These are phyloP conservation scores for Penicillium aurantiogriseum DNA, from an alignment of 2,329 filamentous ascomycete species.

Conservation along the genomic window DNA sequence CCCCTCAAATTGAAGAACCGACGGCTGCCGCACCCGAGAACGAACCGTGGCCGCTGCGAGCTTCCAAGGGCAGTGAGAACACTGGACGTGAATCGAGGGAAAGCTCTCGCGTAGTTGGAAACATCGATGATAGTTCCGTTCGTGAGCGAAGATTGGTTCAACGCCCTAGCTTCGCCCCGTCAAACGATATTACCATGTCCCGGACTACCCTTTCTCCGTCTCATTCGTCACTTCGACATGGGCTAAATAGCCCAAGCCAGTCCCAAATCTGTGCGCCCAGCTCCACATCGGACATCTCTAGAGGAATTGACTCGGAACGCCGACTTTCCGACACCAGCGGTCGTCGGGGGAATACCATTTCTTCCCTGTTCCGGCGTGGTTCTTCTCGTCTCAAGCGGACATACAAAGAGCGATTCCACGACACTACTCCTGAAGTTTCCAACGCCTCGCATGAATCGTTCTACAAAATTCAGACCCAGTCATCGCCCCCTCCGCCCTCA, in stretches of 20 bases:
- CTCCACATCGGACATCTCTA: constrained; percentile 53
- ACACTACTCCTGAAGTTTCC: constrained; percentile 73
- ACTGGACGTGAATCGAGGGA: constrained; percentile 30
- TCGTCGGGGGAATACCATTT: constrained; percentile 55
- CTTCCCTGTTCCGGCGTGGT: constrained; percentile 72
- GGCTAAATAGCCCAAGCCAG: constrained; percentile 50
- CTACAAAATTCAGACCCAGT: constrained; percentile 54
- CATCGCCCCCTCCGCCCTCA: constrained; percentile 40
- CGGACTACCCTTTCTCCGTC: constrained; percentile 34
- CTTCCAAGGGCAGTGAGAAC: constrained; percentile 31
- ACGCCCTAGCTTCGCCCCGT: constrained; percentile 34
- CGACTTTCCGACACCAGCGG: constrained; percentile 57
- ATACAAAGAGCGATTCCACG: constrained; percentile 51
- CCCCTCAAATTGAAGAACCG: constrained; percentile 9
- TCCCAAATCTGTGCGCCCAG: constrained; percentile 54
- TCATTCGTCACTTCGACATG: constrained; percentile 48
- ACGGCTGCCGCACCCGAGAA: constrained; percentile 1
- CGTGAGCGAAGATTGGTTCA: constrained; percentile 29
- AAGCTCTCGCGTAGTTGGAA: constrained; percentile 34
- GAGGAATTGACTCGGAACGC: constrained; percentile 52
- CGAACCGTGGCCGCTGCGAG: constrained; percentile 35
- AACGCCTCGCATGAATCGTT: constrained; percentile 91
- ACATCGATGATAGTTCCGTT: constrained; percentile 36
- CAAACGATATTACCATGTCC: constrained; percentile 36
- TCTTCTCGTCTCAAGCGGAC: constrained; percentile 55